A percentile compares a stretch with the other conserved stretches of the same genome.
These are phyloP conservation scores for Nitzschia sp. DNA, from an alignment of 108 stramenopile genomes.

Conservation along the genomic window DNA sequence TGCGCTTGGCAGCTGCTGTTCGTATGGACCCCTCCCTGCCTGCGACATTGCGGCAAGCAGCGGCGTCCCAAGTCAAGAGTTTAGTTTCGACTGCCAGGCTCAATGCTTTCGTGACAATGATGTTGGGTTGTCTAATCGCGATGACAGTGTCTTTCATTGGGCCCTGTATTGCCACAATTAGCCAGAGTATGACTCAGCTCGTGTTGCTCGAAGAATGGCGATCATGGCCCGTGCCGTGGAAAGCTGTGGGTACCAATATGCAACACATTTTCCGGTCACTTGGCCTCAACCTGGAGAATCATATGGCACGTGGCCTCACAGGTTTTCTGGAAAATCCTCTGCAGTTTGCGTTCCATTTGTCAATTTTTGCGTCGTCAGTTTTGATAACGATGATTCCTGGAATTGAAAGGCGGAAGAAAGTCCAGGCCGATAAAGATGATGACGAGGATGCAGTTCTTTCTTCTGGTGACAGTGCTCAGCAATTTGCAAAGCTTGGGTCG, in stretches of 20 bases:
- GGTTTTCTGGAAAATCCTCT: conserved; percentile 47
- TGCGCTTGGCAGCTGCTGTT: conserved; percentile 58
- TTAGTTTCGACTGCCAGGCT: conserved; percentile 57
- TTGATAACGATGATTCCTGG: conserved; percentile 54
- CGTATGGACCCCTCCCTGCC: conserved; percentile 46
- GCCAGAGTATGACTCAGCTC: conserved; percentile 35
- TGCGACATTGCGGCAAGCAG: conserved; percentile 28
- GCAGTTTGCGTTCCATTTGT: conserved; percentile 50
- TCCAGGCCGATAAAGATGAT: conserved; percentile 14
- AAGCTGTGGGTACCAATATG: conserved; percentile 31
- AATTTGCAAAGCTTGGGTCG: conserved; percentile 60
- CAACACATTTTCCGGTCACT: conserved; percentile 24
- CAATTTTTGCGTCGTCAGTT: conserved; percentile 56
- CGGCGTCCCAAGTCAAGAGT: conserved; percentile 44
- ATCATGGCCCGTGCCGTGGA: conserved; percentile 64
- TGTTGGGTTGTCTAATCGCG: conserved; percentile 42
- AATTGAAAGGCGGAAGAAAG: conserved; percentile 43
- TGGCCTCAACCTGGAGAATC: conserved; percentile 25
- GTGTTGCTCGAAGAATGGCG: conserved; percentile 40
- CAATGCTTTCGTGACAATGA: conserved; percentile 54
- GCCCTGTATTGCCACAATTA: conserved; percentile 44
- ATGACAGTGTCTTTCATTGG: conserved; percentile 66
- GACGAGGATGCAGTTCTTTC: conserved; percentile 50
- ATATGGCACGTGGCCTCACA: conserved; percentile 18
- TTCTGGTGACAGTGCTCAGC: conserved; percentile 39